Evolutionary conservation across 768 basidiomycete species (phyloP).

Genomic region (Lyophyllum shimeji): DNA sequence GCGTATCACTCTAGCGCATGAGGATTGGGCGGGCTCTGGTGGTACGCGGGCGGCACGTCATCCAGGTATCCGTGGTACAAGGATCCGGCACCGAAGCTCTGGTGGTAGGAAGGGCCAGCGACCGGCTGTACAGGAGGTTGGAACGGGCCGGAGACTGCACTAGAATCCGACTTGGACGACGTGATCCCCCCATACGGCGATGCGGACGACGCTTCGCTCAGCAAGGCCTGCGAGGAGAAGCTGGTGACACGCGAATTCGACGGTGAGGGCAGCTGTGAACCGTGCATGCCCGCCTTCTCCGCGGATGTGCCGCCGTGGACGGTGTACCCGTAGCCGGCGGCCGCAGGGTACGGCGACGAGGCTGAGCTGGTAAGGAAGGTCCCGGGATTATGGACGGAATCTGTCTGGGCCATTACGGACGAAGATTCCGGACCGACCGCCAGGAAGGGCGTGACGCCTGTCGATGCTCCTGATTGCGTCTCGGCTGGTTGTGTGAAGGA

Average conservation of each 20-base stretch:
- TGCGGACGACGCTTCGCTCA: neutral
- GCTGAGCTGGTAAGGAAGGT: neutral
- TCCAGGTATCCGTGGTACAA: neutral
- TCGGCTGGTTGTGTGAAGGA: too few relatives aligned
- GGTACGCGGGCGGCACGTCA: constrained; percentile 8
- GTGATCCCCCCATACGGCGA: neutral
- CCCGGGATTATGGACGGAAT: neutral
- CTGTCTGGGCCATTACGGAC: neutral
- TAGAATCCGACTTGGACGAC: neutral
- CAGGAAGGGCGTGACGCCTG: constrained; percentile 1
- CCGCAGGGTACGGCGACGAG: neutral
- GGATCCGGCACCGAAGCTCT: neutral
- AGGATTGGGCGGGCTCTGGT: neutral
- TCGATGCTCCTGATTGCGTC: neutral
- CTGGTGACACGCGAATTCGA: neutral
- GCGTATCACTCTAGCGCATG: neutral
- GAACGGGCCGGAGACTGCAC: neutral
- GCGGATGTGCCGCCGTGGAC: neutral
- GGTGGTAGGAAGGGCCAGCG: neutral
- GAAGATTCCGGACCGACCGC: neutral
- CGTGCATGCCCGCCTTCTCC: neutral
- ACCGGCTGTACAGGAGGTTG: neutral
- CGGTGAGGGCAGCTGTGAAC: neutral
- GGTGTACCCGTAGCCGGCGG: neutral
- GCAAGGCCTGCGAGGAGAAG: neutral